phyloP scores from a whole-genome alignment of 2,329 filamentous ascomycete species.

The Emericellopsis atlantica region DNA sequence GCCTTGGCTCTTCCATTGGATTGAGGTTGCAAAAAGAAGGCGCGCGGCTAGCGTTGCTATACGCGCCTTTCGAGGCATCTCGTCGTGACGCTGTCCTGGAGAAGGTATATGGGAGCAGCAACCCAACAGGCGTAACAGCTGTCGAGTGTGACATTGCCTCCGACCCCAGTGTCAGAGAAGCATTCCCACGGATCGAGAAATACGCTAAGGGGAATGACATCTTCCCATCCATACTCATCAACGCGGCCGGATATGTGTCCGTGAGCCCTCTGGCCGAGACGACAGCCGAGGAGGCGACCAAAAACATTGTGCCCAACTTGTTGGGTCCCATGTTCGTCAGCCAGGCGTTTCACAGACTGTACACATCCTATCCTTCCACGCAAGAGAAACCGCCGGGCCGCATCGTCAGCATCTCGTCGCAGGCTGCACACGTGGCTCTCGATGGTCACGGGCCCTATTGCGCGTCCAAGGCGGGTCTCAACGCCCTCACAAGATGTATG shows the following conservation, averaged over 20 bases:
- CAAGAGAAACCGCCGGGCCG: slow-evolving; percentile 1
- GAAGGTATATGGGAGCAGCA: slow-evolving; percentile 2
- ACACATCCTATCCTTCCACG: not conserved
- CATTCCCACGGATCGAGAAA: slow-evolving; percentile 2
- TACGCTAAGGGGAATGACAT: not conserved
- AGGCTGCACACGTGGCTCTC: slow-evolving; percentile 6
- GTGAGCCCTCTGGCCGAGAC: slow-evolving; percentile 4
- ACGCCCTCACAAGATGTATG: slow-evolving; percentile 5
- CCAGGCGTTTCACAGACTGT: slow-evolving; percentile 5
- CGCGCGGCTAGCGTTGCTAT: slow-evolving; percentile 4
- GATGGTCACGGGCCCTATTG: slow-evolving; percentile 5
- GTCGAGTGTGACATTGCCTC: slow-evolving; percentile 5
- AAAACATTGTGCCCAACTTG: slow-evolving; percentile 6
- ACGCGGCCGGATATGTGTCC: slow-evolving; percentile 6
- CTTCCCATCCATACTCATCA: slow-evolving; percentile 4
- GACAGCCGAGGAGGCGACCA: slow-evolving; percentile 3
- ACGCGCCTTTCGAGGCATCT: slow-evolving; percentile 4
- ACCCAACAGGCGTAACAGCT: slow-evolving; percentile 1
- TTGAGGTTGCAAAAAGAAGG: slow-evolving; percentile 1
- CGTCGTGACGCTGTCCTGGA: slow-evolving; percentile 1
- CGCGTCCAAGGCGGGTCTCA: slow-evolving; percentile 5
- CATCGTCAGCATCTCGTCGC: slow-evolving; percentile 5
- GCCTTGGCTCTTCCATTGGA: slow-evolving; percentile 5
- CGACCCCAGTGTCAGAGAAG: slow-evolving; percentile 2
- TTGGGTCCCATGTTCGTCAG: slow-evolving; percentile 5